Conservation (phyloP, 2,329 filamentous ascomycete genomes). For the Didymella segeticola region DNA sequence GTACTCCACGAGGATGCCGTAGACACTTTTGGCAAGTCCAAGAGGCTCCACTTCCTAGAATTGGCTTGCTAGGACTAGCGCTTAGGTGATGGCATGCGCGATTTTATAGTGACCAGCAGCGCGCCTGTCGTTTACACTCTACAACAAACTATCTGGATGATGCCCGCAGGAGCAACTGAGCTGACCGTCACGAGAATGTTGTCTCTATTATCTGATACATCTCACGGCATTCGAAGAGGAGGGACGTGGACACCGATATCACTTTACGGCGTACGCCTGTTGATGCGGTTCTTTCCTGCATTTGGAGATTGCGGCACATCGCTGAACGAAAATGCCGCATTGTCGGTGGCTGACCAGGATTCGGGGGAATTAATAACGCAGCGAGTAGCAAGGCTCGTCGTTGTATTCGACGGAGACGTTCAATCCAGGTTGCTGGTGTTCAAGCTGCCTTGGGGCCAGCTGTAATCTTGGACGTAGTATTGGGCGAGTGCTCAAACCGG, state of each 20-base stretch:
- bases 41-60: background rate
- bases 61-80: background rate
- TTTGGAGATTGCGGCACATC: slow-evolving; percentile 8
- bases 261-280: background rate
- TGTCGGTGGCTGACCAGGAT: slow-evolving; percentile 9
- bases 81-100: slow-evolving; percentile 2
- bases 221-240: no score
- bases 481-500: no score
- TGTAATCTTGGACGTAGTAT: background rate
- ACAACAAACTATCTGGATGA: background rate
- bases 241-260: background rate
- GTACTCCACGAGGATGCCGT: slow-evolving; percentile 1
- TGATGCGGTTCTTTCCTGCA: background rate
- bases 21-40: slow-evolving; percentile 9
- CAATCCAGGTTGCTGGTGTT: no score
- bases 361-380: no score
- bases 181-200: background rate
- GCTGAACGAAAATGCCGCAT: slow-evolving; percentile 12
- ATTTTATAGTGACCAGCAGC: slow-evolving; percentile 5
- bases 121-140: background rate
- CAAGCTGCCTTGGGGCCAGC: background rate
- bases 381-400: background rate
- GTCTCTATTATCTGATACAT: background rate
- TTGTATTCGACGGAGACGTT: background rate
- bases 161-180: background rate